Evolutionary conservation across 2,329 filamentous ascomycete species (phyloP).

Genomic region (Nemania bipapillata): DNA sequence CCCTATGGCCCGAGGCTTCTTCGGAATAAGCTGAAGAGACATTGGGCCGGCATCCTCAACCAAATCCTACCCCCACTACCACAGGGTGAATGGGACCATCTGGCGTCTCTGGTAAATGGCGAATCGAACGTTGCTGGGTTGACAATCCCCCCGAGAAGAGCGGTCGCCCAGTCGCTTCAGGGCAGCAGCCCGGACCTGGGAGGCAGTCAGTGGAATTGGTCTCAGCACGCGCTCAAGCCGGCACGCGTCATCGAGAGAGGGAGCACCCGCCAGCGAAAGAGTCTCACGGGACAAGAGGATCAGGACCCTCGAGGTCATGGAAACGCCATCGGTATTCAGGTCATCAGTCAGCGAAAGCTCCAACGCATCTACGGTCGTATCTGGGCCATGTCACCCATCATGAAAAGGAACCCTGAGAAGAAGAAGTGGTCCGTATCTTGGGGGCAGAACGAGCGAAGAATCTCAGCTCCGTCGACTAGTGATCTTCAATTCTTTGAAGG

Average conservation of each 20-base stretch:
- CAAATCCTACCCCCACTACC: constrained; percentile 67
- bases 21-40: constrained; percentile 58
- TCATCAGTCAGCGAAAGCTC: constrained; percentile 57
- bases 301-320: constrained; percentile 53
- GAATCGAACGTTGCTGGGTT: constrained; percentile 53
- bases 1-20: constrained; percentile 55
- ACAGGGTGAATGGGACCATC: constrained; percentile 64
- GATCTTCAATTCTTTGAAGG: constrained; percentile 63
- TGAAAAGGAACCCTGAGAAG: constrained; percentile 50
- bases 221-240: constrained; percentile 55
- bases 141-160: constrained; percentile 54
- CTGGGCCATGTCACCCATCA: constrained; percentile 50
- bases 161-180: constrained; percentile 44
- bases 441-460: constrained; percentile 53
- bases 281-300: constrained; percentile 53
- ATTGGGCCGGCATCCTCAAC: constrained; percentile 60
- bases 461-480: constrained; percentile 49
- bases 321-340: constrained; percentile 50
- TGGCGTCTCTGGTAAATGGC: constrained; percentile 61
- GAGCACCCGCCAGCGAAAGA: constrained; percentile 51
- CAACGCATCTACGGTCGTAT: constrained; percentile 56
- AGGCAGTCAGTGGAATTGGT: constrained; percentile 57
- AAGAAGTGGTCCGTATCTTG: constrained; percentile 57
- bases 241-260: constrained; percentile 55
- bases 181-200: neutral